Base-by-base conservation (phyloP, 163 green algal species). In the Scenedesmus sp. region DNA sequence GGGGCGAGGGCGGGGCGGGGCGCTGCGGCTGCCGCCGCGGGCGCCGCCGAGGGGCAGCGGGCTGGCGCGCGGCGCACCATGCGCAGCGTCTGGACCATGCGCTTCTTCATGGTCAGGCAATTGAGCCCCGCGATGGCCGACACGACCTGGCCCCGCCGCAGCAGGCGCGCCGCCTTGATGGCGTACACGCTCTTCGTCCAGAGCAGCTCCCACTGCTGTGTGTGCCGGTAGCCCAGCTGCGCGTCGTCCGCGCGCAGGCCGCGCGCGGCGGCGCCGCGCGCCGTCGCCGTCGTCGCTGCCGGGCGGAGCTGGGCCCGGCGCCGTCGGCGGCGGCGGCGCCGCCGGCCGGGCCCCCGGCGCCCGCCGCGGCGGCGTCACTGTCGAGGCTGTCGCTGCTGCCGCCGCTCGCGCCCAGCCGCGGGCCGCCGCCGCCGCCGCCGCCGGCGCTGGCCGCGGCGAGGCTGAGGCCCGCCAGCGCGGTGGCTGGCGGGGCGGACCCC, bases 71-170 rank as follows among this genome's bases (percentile, higher is more conserved):
- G 11, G 34, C 75, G 48, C 64, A 83, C 70, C 74, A 57, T 58
- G 50, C 77, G 70, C 60, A 91, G 78, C n/a, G 86, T 87, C 31
- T 77, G 66, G 62, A 88, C 60, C 81, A 91, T 83, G 11, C 82
- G 73, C 56, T 91, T 91, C 82, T 91, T 91, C 86, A 91, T 91
- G 20, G 84, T 91, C 0, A 91, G 79, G 65, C 78, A 73, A 71
- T 91, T 91, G 58, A 91, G 82, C 0, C 86, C 86, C 28, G 84
- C 82, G 31, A 91, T 60, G 18, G 81, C 84, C 36, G 73, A 87
- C 17, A 91, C 80, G 26, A 78, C 63, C 76, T 90, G 86, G 0
- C 86, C 86, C 11, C 75, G 86, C 24, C 77, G 60, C 66, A 91
- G 65, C 34, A 36, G 24, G 10, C 84, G 63, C 33, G 81, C 86